These are phyloP conservation scores for Chlamydomonas reinhardtii DNA, from an alignment of 163 green algal species.

Conservation along the genomic window DNA sequence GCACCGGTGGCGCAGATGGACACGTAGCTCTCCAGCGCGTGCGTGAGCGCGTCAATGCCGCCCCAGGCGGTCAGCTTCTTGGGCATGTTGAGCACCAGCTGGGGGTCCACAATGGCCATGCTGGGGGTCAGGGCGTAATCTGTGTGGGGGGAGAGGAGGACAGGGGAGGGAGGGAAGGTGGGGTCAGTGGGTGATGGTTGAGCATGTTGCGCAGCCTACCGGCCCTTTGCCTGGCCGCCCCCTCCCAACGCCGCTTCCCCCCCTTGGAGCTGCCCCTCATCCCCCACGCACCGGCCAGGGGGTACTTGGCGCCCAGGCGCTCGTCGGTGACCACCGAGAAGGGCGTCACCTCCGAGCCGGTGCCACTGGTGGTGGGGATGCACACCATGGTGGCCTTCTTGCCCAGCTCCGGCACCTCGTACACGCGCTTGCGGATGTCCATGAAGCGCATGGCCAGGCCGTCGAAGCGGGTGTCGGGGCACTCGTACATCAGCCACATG, in stretches of 20 bases:
- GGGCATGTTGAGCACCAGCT: constrained; percentile 76
- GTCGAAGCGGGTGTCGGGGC: constrained; percentile 77
- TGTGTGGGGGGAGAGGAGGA: constrained; percentile 44
- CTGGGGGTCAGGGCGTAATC: constrained; percentile 77
- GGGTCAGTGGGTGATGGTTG: too few species aligned
- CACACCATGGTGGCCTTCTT: constrained; percentile 65
- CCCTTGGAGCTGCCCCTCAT: too few species aligned
- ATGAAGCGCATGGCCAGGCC: constrained; percentile 80
- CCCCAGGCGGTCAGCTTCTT: constrained; percentile 74
- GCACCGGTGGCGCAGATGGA: constrained; percentile 67
- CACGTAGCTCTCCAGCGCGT: constrained; percentile 82
- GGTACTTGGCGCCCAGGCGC: constrained; percentile 75
- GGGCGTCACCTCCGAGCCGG: constrained; percentile 78
- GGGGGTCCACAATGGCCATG: constrained; percentile 83
- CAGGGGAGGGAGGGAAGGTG: too few species aligned
- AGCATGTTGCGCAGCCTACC: too few species aligned
- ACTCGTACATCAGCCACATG: constrained; percentile 81
- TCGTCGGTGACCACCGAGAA: constrained; percentile 84
- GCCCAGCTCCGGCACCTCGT: constrained; percentile 70
- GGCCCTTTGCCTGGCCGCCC: too few species aligned
- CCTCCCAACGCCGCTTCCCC: too few species aligned
- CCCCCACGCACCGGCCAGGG: constrained; percentile 53
- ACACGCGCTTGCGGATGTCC: constrained; percentile 85
- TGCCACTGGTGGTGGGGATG: constrained; percentile 58
- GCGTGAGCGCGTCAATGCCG: constrained; percentile 75